Evolutionary conservation across 1,284 basidiomycete genomes (phyloP), one percentile per base, ranked within the genome.

Genomic region (Exobasidium cylindrosporum): DNA sequence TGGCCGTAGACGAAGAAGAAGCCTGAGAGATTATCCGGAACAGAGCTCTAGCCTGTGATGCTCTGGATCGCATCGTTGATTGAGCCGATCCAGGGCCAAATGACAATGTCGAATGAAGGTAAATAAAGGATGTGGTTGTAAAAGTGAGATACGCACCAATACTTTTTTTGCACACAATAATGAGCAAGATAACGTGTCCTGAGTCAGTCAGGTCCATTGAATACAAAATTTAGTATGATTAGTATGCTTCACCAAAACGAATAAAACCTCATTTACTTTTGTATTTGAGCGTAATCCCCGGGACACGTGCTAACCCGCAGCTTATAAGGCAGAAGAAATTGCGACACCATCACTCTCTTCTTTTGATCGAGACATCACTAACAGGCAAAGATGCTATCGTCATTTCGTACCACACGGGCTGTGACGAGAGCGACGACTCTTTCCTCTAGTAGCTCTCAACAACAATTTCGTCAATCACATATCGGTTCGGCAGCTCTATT

Each of bases 401-500:
- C 35, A 17, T 40, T 40, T 7, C 35, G 35, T 10, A 17, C 10
- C 35, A 17, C 35, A 17, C 7, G 35, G 17, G 17, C 7, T 17
- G 17, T 17, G 10, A 7, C 17, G 35, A 40, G 35, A 17, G 35
- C 35, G 7, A 10, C 35, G 35, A 40, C 10, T 17, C n/a, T n/a
- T n/a, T 40, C 35, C 7, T 40, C 35, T 10, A 40, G 35, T 40
- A 17, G 35, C 7, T 10, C 10, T 40, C 47, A 31, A 14, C 47
- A 50, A n/a, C 59, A 61, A 10, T 6, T 30, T 10, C 46, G 63
- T 10, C 28, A 29, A 52, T 74, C 73, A 23, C 77, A 79, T 67
- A 69, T 77, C 50, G 76, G 77, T 4, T 62, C 62, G 7, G 58
- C 69, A 40, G 74, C 74, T 10, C 60, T 79, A 13, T 66, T 67